Conservation (phyloP, 2,329 filamentous ascomycete species). For the Xylariaceae sp. region DNA sequence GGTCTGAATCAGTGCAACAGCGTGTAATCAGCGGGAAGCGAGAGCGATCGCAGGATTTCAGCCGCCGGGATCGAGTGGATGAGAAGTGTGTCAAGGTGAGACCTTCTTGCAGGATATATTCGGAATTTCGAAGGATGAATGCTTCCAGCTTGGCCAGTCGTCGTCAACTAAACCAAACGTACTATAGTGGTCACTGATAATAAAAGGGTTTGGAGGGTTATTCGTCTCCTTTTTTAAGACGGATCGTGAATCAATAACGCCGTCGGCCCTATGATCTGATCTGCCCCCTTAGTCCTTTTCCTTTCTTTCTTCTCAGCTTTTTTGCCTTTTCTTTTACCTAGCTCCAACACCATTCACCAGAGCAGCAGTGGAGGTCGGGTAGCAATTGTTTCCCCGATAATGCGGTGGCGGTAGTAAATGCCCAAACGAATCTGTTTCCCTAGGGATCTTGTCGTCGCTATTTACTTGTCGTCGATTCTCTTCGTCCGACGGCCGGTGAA, state of each 20-base stretch:
- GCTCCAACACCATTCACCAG: slow-evolving; percentile 6
- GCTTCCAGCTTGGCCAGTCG: slow-evolving; percentile 21
- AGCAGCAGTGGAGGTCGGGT: slow-evolving; percentile 17
- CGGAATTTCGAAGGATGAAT: slow-evolving; percentile 15
- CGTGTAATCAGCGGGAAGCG: slow-evolving; percentile 29
- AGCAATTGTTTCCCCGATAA: slow-evolving; percentile 19
- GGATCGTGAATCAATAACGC: slow-evolving; percentile 6
- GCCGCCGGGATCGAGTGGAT: slow-evolving; percentile 22
- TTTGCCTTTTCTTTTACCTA: slow-evolving; percentile 22
- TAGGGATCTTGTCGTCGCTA: slow-evolving; percentile 2
- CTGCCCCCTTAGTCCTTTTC: slow-evolving; percentile 10
- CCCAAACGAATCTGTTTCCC: slow-evolving; percentile 1
- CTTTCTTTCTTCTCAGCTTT: slow-evolving; percentile 19
- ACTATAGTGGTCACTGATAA: slow-evolving; percentile 6
- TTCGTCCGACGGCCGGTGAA: slow-evolving; percentile 7
- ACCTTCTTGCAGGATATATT: slow-evolving; percentile 18
- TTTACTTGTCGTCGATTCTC: slow-evolving; percentile 9
- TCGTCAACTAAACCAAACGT: slow-evolving; percentile 9
- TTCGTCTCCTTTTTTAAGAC: slow-evolving; percentile 2
- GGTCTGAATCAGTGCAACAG: slow-evolving; percentile 38
- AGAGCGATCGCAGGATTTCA: slow-evolving; percentile 23
- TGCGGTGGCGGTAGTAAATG: slow-evolving; percentile 11
- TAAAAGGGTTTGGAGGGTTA: slow-evolving; percentile 3
- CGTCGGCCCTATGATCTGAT: slow-evolving; percentile 3
- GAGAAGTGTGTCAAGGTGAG: slow-evolving; percentile 33